Conservation (phyloP, 108 stramenopile genomes). For the Cyclotella baltica region DNA sequence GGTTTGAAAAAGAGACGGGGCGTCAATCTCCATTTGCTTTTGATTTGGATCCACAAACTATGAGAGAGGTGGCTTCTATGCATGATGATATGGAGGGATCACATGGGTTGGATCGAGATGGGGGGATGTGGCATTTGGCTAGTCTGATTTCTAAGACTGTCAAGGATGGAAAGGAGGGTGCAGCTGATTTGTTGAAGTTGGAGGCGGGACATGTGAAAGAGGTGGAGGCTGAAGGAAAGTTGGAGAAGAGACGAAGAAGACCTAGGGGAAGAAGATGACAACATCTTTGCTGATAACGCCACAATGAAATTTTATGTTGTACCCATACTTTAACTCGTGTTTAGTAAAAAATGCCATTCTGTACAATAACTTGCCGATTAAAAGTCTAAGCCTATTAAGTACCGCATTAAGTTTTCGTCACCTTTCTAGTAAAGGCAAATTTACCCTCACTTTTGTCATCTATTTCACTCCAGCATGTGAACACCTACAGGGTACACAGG, state of each 20-base stretch:
- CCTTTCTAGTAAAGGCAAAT: too few species aligned
- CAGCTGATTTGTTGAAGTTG: slow-evolving; percentile 60
- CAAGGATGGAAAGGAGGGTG: slow-evolving; percentile 76
- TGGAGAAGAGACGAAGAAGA: slow-evolving; percentile 42
- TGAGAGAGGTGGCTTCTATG: slow-evolving; percentile 89
- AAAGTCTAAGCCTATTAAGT: too few species aligned
- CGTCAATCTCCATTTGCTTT: slow-evolving; percentile 70
- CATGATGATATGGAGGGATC: slow-evolving; percentile 56
- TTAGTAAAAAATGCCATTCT: too few species aligned
- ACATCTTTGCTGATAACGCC: not conserved
- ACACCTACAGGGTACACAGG: slow-evolving; percentile 68
- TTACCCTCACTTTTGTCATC: too few species aligned
- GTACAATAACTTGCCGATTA: too few species aligned
- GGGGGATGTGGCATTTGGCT: slow-evolving; percentile 90
- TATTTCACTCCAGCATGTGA: slow-evolving; percentile 6
- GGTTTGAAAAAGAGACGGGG: slow-evolving; percentile 86
- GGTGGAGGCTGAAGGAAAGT: slow-evolving; percentile 33
- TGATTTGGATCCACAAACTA: slow-evolving; percentile 78
- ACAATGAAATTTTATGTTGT: too few species aligned
- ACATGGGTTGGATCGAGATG: slow-evolving; percentile 81
- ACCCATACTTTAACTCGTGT: too few species aligned
- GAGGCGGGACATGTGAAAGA: slow-evolving; percentile 68
- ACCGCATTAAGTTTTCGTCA: too few species aligned
- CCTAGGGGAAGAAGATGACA: not conserved
- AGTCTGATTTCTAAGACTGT: slow-evolving; percentile 73